phyloP scores from a whole-genome alignment of 192 early-diverging fungal genomes.

The Rhizophagus clarus region DNA sequence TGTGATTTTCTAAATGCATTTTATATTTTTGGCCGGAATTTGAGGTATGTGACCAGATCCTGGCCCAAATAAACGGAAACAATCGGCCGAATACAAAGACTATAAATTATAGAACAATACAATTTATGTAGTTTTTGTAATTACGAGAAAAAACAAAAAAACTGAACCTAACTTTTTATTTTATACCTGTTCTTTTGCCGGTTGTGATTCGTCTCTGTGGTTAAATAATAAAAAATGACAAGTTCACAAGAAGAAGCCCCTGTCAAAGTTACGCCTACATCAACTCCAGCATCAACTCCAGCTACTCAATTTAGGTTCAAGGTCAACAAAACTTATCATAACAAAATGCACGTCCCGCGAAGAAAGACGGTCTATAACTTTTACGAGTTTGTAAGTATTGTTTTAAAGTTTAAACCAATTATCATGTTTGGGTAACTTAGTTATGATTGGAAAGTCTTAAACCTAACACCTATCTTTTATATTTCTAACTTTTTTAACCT shows the following conservation, averaged over 20 bases:
- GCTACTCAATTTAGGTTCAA: conserved; percentile 12
- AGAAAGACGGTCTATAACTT: conserved; percentile 25
- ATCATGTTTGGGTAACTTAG: background rate
- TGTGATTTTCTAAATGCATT: background rate
- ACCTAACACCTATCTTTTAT: background rate
- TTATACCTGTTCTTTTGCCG: background rate
- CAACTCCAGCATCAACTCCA: background rate
- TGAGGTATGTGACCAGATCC: background rate
- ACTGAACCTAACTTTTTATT: background rate
- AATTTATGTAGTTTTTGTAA: background rate
- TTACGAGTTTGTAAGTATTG: conserved; percentile 28
- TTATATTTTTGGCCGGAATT: background rate
- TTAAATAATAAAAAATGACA: background rate
- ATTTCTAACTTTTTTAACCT: background rate
- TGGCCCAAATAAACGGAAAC: background rate
- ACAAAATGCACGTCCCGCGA: conserved; percentile 17
- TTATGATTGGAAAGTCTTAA: background rate
- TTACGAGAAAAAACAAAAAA: background rate
- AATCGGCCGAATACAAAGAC: background rate
- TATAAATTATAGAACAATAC: background rate
- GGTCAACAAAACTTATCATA: conserved; percentile 25
- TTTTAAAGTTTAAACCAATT: background rate
- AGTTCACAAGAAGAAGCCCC: background rate
- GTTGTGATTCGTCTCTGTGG: background rate
- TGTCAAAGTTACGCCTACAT: background rate